phyloP scores from a whole-genome alignment of 2,329 filamentous ascomycete genomes.

The Claviceps arundinis region DNA sequence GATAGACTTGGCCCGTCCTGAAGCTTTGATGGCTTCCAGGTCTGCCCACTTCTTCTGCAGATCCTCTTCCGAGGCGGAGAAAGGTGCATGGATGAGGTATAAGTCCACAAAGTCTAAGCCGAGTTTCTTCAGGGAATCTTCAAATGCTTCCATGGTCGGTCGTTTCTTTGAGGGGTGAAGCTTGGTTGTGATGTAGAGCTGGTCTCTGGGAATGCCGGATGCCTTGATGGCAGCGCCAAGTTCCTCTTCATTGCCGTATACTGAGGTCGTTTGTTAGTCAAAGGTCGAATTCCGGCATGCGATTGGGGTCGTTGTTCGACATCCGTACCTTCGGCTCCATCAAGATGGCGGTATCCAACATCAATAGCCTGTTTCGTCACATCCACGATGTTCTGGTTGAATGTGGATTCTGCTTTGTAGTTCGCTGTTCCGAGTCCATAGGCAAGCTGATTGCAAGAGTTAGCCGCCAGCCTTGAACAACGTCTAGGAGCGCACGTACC shows the following conservation, averaged over 20 bases:
- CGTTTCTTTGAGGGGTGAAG: constrained; percentile 27
- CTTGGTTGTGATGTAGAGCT: constrained; percentile 58
- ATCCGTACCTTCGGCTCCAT: constrained; percentile 55
- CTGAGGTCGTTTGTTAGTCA: constrained; percentile 20
- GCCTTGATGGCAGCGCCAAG: constrained; percentile 59
- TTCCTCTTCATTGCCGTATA: constrained; percentile 53
- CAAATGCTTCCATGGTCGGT: constrained; percentile 36
- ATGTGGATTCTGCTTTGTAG: constrained; percentile 37
- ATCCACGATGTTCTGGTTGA: constrained; percentile 40
- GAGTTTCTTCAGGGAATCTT: constrained; percentile 50
- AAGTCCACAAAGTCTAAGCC: constrained; percentile 58
- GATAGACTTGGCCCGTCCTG: constrained; percentile 54
- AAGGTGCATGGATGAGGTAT: constrained; percentile 51
- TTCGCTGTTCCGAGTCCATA: constrained; percentile 61
- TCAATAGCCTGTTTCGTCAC: constrained; percentile 49
- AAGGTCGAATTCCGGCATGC: not conserved
- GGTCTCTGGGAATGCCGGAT: constrained; percentile 47
- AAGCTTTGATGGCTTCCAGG: constrained; percentile 51
- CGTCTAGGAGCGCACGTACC: constrained; percentile 25
- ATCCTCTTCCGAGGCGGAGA: constrained; percentile 31
- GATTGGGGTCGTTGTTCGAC: not conserved
- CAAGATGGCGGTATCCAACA: constrained; percentile 58
- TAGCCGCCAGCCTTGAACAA: not conserved
- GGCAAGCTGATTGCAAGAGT: constrained; percentile 34
- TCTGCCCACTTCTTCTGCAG: constrained; percentile 48